Base-by-base conservation (phyloP, 164 flowering plant species). In the Santalum album region DNA sequence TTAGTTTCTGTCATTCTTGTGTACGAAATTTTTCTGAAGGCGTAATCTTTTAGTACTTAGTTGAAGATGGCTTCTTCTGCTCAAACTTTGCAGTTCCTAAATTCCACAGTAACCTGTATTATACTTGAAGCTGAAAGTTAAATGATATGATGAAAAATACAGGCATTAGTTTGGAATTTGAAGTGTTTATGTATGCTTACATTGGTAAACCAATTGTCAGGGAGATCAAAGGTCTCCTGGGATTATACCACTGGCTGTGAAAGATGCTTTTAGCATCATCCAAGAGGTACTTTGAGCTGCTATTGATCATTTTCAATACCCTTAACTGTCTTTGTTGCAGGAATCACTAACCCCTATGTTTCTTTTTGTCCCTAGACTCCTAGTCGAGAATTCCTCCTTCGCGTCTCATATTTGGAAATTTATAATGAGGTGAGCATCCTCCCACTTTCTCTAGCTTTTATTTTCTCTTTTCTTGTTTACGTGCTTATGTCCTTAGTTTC, bases 141-240 rank as follows among this genome's bases (percentile, higher is more conserved):
- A n/a, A n/a, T n/a, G n/a, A n/a, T n/a, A n/a, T n/a, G n/a, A n/a
- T n/a, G n/a, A n/a, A n/a, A n/a, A n/a, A n/a, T n/a, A n/a, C n/a
- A n/a, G n/a, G n/a, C n/a, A n/a, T n/a, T n/a, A 32, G 5, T 32
- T 32, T 43, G 44, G 20, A 36, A 51, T 46, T 60, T 6, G 42
- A 58, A 36, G 34, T 35, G 9, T 45, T 44, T 48, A 18, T 34
- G 25, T 48, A 49, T 66, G 54, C 65, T 66, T 18, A 42, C 11
- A 45, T 45, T 45, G 20, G 52, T 24, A 50, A 44, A n/a, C 14
- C 7, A n/a, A 22, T 49, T 59, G 57, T 55, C 83, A 92, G 98
- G 99, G 96, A 65, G 90, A 92, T 78, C 99, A 92, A 58, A 83
- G 96, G 65, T 89, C 99, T 32, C 98, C 99, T 56, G 96, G 99